Conservation (phyloP, 164 flowering plant genomes). For the Liquidambar formosana region DNA sequence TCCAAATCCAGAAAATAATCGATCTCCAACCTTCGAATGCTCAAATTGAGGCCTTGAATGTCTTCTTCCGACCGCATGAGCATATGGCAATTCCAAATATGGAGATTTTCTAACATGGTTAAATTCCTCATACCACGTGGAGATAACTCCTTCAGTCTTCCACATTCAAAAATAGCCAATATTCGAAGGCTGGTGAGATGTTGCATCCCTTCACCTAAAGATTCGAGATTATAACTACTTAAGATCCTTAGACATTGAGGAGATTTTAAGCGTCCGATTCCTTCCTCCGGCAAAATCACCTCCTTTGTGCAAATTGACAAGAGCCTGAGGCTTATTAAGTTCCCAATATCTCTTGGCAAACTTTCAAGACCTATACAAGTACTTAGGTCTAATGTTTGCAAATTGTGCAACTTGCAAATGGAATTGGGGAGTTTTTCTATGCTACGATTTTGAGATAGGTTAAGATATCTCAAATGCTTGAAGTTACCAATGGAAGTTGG, state of each 20-base stretch:
- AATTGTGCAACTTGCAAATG: background rate
- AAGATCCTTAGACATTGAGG: background rate
- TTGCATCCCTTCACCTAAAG: slow-evolving; percentile 1
- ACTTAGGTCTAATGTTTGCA: background rate
- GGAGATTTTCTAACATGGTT: background rate
- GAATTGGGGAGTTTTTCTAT: background rate
- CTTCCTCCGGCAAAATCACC: background rate
- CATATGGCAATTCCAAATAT: background rate
- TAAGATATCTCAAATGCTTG: background rate
- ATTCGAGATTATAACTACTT: background rate
- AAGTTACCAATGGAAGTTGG: background rate
- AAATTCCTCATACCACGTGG: background rate
- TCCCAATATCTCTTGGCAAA: background rate
- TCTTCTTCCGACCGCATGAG: background rate
- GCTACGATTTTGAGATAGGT: too few relatives aligned
- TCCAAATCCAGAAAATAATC: background rate
- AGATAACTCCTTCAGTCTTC: background rate
- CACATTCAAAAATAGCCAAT: background rate
- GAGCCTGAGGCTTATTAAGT: background rate
- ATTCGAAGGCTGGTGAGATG: background rate
- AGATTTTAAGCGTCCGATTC: background rate
- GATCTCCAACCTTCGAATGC: background rate
- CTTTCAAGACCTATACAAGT: background rate
- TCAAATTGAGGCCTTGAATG: too few relatives aligned
- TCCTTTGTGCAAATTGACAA: background rate